phyloP scores from a whole-genome alignment of 345 rosid species.

The Brassica rapa region DNA sequence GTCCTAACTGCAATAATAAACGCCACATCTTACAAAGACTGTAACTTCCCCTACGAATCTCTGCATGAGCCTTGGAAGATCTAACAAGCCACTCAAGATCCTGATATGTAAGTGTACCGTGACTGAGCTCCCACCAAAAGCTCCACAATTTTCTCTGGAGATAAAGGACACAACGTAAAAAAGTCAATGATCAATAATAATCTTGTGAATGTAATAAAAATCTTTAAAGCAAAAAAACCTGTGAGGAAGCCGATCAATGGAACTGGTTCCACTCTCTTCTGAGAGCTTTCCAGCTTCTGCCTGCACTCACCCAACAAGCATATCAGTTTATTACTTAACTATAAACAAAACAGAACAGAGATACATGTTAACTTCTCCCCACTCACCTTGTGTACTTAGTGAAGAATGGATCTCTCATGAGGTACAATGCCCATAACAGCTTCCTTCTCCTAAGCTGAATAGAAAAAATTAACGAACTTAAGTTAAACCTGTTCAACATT shows the following conservation, averaged over 20 bases:
- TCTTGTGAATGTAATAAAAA: not conserved
- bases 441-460: conserved; percentile 79
- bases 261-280: conserved; percentile 62
- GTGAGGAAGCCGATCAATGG: conserved; percentile 71
- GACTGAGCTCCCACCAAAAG: conserved; percentile 85
- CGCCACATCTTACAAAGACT: conserved; percentile 16
- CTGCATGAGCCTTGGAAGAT: too few relatives aligned
- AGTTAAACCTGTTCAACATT: too few relatives aligned
- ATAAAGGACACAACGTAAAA: not conserved
- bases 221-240: conserved; percentile 45
- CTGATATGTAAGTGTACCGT: conserved; percentile 90
- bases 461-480: too few relatives aligned
- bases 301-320: conserved; percentile 45
- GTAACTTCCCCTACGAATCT: too few relatives aligned
- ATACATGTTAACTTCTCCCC: not conserved
- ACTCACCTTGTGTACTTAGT: conserved; percentile 75
- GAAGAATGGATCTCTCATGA: conserved; percentile 97
- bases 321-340: not conserved
- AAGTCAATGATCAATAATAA: not conserved
- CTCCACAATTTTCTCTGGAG: conserved; percentile 85
- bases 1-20: conserved; percentile 25
- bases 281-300: conserved; percentile 70
- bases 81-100: conserved; percentile 54
- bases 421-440: conserved; percentile 84
- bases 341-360: not conserved